phyloP scores from a whole-genome alignment of 805 yeast species.

The Ogataea degrootiae region DNA sequence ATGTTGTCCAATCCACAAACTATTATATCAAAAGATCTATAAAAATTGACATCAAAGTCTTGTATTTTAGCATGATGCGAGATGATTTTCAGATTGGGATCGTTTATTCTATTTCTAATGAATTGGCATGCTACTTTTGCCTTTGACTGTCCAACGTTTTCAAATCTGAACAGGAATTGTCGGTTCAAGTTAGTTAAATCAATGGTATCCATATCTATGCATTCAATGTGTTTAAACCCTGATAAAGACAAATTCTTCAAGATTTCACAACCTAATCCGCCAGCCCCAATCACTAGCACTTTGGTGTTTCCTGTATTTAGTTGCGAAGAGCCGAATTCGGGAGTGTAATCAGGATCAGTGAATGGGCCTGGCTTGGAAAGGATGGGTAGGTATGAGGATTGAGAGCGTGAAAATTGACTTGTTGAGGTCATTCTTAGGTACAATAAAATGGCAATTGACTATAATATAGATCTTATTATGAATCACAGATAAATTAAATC shows the following conservation, averaged over 20 bases:
- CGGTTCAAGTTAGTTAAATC: conserved; percentile 73
- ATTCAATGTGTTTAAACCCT: conserved; percentile 62
- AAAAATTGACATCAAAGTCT: conserved; percentile 57
- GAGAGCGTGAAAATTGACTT: not conserved
- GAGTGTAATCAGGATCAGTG: conserved; percentile 28
- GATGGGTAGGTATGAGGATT: conserved; percentile 6
- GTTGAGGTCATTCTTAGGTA: too few species aligned
- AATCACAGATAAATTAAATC: too few species aligned
- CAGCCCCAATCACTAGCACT: conserved; percentile 63
- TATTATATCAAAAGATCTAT: conserved; percentile 62
- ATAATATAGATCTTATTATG: too few species aligned
- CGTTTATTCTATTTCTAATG: conserved; percentile 39
- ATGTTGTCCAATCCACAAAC: conserved; percentile 87
- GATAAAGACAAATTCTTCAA: conserved; percentile 63
- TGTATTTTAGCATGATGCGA: conserved; percentile 66
- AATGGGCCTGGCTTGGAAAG: conserved; percentile 25
- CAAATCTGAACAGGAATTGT: conserved; percentile 61
- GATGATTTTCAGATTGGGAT: conserved; percentile 30
- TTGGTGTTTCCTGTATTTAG: conserved; percentile 17
- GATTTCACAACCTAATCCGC: conserved; percentile 81
- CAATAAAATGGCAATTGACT: too few species aligned
- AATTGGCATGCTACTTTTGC: conserved; percentile 61
- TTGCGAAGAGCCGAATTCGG: conserved; percentile 15
- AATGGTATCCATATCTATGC: conserved; percentile 81
- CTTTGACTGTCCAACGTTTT: conserved; percentile 62